Evolutionary conservation across 768 basidiomycete species (phyloP).

Genomic region (Rhodosporidiobolus sp.): DNA sequence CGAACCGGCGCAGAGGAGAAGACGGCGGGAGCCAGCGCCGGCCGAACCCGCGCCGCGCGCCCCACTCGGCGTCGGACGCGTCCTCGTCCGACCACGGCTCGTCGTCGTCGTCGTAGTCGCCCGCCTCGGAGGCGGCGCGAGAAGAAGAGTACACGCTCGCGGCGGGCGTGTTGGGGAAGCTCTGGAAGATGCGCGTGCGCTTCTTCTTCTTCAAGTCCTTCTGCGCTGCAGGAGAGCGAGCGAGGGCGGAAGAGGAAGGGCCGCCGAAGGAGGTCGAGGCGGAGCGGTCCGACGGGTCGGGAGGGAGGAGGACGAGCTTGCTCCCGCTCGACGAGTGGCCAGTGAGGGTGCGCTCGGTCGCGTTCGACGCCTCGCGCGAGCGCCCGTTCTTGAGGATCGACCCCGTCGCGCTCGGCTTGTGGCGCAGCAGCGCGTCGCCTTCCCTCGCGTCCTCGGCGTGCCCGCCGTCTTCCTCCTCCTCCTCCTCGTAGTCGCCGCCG

Average conservation of each 20-base stretch:
- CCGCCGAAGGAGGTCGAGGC: constrained; percentile 12
- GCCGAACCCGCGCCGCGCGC: constrained; percentile 27
- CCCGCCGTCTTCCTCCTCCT: constrained; percentile 43
- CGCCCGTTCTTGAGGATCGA: constrained; percentile 25
- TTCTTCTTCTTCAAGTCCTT: constrained; percentile 15
- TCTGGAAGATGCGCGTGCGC: constrained; percentile 21
- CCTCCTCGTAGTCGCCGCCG: constrained; percentile 6
- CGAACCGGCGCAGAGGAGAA: constrained; percentile 32
- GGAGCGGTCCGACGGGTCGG: neutral
- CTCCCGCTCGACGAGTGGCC: neutral
- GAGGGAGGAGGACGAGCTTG: constrained; percentile 3
- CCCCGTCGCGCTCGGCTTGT: constrained; percentile 4
- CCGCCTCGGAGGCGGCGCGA: neutral
- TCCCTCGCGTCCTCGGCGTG: constrained; percentile 34
- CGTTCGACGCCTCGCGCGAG: constrained; percentile 1
- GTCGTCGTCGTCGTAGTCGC: constrained; percentile 26
- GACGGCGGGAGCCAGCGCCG: constrained; percentile 5
- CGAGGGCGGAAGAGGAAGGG: neutral
- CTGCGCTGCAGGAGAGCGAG: too few species aligned
- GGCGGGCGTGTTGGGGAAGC: constrained; percentile 46
- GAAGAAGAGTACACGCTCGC: constrained; percentile 6
- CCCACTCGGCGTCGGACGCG: constrained; percentile 24
- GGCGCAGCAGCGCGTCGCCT: constrained; percentile 1
- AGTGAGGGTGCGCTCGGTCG: too few species aligned
- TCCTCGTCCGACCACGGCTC: neutral